phyloP scores from a whole-genome alignment of 805 yeast species.

The Pichia heedii region DNA sequence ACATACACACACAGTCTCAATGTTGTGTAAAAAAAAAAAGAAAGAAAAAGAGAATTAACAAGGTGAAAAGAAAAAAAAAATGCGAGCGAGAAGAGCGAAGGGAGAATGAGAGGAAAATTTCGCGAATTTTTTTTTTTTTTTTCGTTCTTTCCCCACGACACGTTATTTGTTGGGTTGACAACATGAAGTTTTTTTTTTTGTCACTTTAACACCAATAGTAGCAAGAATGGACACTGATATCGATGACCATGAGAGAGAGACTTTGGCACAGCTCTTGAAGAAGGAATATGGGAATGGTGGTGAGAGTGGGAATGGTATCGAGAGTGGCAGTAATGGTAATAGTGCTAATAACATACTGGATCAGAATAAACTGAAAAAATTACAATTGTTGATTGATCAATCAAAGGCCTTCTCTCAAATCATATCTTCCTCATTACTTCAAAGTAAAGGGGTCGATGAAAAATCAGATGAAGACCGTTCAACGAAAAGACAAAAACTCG shows the following conservation, averaged over 20 bases:
- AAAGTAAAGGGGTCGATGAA: conserved; percentile 14
- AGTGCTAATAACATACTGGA: conserved; percentile 29
- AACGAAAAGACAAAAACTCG: not conserved
- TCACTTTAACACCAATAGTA: too few relatives aligned
- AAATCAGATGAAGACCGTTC: conserved; percentile 12
- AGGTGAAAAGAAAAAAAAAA: too few relatives aligned
- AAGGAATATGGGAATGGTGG: not conserved
- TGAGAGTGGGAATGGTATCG: not conserved
- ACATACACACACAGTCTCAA: too few relatives aligned
- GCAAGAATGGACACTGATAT: too few relatives aligned
- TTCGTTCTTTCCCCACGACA: too few relatives aligned
- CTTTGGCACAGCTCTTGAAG: not conserved
- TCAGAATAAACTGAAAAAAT: conserved; percentile 44
- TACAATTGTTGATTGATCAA: conserved; percentile 71
- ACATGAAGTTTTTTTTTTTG: conserved; percentile 5
- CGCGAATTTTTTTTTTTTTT: too few relatives aligned
- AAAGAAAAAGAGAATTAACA: too few relatives aligned
- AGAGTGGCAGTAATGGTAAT: not conserved
- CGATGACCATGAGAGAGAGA: not conserved
- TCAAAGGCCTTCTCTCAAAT: conserved; percentile 83
- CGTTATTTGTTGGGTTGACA: too few relatives aligned
- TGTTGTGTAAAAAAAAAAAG: too few relatives aligned
- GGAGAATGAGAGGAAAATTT: too few relatives aligned
- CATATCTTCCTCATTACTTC: conserved; percentile 68
- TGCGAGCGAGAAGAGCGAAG: too few relatives aligned